Evolutionary conservation across 768 basidiomycete genomes (phyloP), one percentile per base, ranked within the genome.

Genomic region (Serpula lacrymans): DNA sequence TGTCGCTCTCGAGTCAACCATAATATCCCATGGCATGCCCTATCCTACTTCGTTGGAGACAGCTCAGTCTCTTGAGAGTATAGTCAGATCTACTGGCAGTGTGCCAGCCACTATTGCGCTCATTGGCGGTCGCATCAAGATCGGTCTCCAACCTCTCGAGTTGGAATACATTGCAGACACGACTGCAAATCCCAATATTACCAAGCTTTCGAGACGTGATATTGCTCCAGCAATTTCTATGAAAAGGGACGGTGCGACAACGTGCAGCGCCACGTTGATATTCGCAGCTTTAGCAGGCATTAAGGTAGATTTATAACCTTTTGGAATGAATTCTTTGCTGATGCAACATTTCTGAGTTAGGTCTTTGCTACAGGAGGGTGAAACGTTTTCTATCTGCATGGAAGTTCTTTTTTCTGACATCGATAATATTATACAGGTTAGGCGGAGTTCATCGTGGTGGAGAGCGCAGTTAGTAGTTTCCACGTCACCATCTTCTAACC

Each of bases 301-400:
- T 54, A 93, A 88, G 72, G 81, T 84, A 47, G 57, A 13, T 16
- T 23, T 24, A 14, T 8, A 33, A 36, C 16, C 28, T 18, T 25
- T 12, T 6, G 9, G 13, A 9, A 16, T 6, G n/a, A 29, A 23
- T n/a, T n/a, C n/a, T n/a, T n/a, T n/a, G n/a, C n/a, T n/a, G n/a
- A n/a, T n/a, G n/a, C n/a, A n/a, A n/a, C n/a, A n/a, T n/a, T n/a
- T n/a, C n/a, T n/a, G 50, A 41, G 52, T 14, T n/a, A 91, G 88
- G 75, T 91, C 8, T 92, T 94, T 63, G 80, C 88, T 13, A 99
- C 95, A 2, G 95, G 95, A 53, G 95, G 94, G 87, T 87, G 60
- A 64, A 75, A 37, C 40, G 20, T 23, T 11, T n/a, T 25, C 34
- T 28, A 24, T n/a, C n/a, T n/a, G n/a, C n/a, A n/a, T n/a, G n/a